Evolutionary conservation across 495 filamentous ascomycete genomes (phyloP), one percentile per base, ranked within the genome.

Genomic region (Barbatosphaeria neglecta): DNA sequence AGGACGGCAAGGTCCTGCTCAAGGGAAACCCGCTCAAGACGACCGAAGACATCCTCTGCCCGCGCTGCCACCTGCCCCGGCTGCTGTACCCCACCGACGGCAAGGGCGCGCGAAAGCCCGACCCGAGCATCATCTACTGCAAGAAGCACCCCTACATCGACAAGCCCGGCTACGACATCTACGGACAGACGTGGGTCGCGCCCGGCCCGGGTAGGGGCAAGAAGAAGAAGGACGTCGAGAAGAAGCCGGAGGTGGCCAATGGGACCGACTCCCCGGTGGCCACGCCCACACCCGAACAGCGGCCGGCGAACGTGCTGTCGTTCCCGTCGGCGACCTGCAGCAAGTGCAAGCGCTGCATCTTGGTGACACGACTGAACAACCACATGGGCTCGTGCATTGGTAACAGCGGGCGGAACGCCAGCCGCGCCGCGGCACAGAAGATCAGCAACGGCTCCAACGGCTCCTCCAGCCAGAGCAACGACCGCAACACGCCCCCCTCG

Each of bases 321-420:
- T 83, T 86, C 44, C 86, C 86, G 6, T 73, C 69, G 39, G 70
- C 70, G 16, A 74, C 70, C 6, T 74, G 70, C 50, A 67, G 64
- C 59, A 74, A 74, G 48, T 74, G 70, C 62, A 74, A 74, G 58
- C 55, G 70, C 17, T 74, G 70, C 54, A 74, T 74, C 46, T 57
- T 74, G 41, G 70, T 74, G 37, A 70, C 70, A 40, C 63, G 70
- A 10, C 54, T 74, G 33, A 89, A 86, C 54, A 83, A 86, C 55
- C 86, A 92, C 64, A 71, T 92, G 65, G 83, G 85, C 33, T 81
- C 84, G 41, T 90, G 86, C 58, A 78, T 92, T 54, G 84, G 85
- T 23, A 78, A 87, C 33, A 80, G 75, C 40, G 84, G 85, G 15
- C 71, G 86, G 18, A 77, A 76, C 54, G 78, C 76, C 16, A 82